Conservation (phyloP, 768 basidiomycete species). For the Kwoniella sp. region DNA sequence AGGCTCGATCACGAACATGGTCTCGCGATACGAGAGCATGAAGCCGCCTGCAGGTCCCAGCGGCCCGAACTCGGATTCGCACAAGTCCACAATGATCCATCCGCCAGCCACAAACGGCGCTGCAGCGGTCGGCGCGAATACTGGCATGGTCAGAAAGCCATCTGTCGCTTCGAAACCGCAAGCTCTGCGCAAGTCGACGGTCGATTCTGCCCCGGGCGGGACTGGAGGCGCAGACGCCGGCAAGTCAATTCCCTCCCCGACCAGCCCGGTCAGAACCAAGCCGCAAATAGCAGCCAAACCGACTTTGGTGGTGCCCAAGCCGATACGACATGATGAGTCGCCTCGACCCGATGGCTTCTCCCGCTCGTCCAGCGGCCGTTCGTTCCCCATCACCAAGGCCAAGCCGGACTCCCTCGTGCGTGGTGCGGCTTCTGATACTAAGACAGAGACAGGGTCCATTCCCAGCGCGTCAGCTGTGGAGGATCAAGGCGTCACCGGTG, state of each 20-base stretch:
- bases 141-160: slow-evolving; percentile 30
- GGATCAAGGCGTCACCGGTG: too few species aligned
- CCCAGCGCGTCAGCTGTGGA: too few species aligned
- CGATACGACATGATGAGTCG: slow-evolving; percentile 14
- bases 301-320: slow-evolving; percentile 5
- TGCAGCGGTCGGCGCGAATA: not conserved
- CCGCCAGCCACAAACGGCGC: too few species aligned
- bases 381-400: slow-evolving; percentile 34
- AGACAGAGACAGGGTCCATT: not conserved
- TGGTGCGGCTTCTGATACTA: too few species aligned
- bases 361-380: slow-evolving; percentile 27
- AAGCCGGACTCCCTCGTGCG: slow-evolving; percentile 14
- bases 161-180: slow-evolving; percentile 9
- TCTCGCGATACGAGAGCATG: slow-evolving; percentile 36
- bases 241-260: not conserved
- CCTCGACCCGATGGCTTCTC: slow-evolving; percentile 21
- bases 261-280: not conserved
- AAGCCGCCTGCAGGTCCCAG: slow-evolving; percentile 18
- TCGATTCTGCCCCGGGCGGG: slow-evolving; percentile 1
- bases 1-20: slow-evolving; percentile 45
- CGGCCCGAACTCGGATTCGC: not conserved
- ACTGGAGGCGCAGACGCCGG: too few species aligned
- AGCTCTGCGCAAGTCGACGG: not conserved
- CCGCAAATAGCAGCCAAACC: slow-evolving; percentile 6
- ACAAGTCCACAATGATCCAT: not conserved